phyloP scores from a whole-genome alignment of 176 grass and related monocot species.

The Carex cristatella region DNA sequence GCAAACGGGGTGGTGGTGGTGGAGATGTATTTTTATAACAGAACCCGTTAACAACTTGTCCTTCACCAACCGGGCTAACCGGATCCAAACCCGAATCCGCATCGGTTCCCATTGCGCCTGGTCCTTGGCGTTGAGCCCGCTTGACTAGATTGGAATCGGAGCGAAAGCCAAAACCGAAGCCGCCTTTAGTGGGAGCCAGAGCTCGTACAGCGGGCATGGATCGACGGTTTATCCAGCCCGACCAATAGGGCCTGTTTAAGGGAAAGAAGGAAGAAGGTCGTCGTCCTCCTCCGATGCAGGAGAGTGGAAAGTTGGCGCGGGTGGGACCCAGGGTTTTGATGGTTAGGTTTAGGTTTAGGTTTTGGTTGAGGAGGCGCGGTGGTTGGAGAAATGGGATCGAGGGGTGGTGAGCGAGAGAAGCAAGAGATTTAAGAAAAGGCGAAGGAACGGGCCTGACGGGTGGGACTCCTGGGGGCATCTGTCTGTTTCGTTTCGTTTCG shows the following conservation, averaged over 20 bases:
- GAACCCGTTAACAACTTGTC: slow-evolving; percentile 31
- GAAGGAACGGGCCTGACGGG: slow-evolving; percentile 6
- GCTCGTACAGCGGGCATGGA: not conserved
- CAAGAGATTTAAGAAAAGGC: slow-evolving; percentile 25
- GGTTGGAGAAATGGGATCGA: slow-evolving; percentile 33
- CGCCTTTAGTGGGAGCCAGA: not conserved
- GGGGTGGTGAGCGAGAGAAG: slow-evolving; percentile 32
- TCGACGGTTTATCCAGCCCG: slow-evolving; percentile 9
- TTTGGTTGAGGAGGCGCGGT: slow-evolving; percentile 42
- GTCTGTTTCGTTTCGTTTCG: not conserved
- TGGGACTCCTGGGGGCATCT: slow-evolving; percentile 17
- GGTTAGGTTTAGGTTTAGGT: slow-evolving; percentile 28
- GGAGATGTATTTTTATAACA: slow-evolving; percentile 24
- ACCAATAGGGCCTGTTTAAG: slow-evolving; percentile 9
- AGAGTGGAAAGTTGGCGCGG: slow-evolving; percentile 32
- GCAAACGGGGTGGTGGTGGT: slow-evolving; percentile 30
- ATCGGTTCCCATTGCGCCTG: slow-evolving; percentile 43
- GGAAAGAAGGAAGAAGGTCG: not conserved
- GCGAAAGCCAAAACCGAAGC: slow-evolving; percentile 1
- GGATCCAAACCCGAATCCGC: slow-evolving; percentile 22
- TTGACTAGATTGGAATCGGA: slow-evolving; percentile 42
- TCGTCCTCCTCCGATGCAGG: not conserved
- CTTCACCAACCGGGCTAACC: not conserved
- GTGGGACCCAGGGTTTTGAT: slow-evolving; percentile 17
- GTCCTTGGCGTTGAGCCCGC: slow-evolving; percentile 23